A percentile compares a stretch with the other conserved stretches of the same genome.
Evolutionary conservation across 2,329 filamentous ascomycete genomes (phyloP).

Genomic region (Tolypocladium endophyticum): DNA sequence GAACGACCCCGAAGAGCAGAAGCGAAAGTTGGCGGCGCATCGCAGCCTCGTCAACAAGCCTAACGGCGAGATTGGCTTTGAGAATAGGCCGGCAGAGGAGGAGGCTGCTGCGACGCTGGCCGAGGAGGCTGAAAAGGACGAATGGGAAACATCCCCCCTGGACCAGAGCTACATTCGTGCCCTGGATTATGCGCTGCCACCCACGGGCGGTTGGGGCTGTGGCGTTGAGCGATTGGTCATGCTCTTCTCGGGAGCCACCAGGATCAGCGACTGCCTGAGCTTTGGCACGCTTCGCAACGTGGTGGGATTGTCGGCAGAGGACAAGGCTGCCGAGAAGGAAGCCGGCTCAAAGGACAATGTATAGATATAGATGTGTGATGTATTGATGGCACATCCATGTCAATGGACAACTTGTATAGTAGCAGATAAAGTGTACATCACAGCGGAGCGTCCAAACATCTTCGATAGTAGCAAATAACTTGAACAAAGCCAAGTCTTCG

Average conservation of each 20-base stretch:
- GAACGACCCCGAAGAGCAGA: conserved; percentile 81
- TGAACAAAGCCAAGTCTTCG: too few species aligned
- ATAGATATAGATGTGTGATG: not conserved
- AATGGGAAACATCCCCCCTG: conserved; percentile 33
- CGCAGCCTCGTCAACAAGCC: conserved; percentile 24
- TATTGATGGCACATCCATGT: not conserved
- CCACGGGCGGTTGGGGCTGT: conserved; percentile 94
- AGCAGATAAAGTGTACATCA: not conserved
- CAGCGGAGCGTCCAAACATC: not conserved
- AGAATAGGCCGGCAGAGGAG: conserved; percentile 3
- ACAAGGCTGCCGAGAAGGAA: conserved; percentile 13
- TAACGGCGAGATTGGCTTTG: conserved; percentile 20
- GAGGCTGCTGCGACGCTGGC: conserved; percentile 26
- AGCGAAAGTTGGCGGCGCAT: conserved; percentile 64
- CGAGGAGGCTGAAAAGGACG: conserved; percentile 23
- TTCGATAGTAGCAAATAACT: not conserved
- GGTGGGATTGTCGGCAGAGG: conserved; percentile 35
- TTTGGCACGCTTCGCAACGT: conserved; percentile 78
- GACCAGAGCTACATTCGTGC: conserved; percentile 81
- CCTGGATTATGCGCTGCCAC: conserved; percentile 82
- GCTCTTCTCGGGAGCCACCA: conserved; percentile 68
- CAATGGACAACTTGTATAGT: not conserved
- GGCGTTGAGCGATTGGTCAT: conserved; percentile 87
- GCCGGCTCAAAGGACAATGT: not conserved
- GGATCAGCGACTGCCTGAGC: conserved; percentile 76